A percentile compares a stretch with the other conserved stretches of the same genome.
Evolutionary conservation across 2,329 filamentous ascomycete species (phyloP).

Genomic region (Hypoxylon sp.): DNA sequence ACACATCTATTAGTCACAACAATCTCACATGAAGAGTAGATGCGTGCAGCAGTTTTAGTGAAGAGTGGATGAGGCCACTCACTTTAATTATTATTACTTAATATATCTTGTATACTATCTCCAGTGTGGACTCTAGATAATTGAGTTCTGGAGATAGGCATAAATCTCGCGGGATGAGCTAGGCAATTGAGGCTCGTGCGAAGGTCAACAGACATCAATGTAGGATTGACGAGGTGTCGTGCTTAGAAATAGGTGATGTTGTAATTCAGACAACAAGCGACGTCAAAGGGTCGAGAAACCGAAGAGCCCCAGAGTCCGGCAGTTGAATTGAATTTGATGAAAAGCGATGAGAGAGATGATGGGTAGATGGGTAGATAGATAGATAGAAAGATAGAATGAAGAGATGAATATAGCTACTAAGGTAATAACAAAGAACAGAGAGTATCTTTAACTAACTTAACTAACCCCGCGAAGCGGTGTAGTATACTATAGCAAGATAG

Average conservation of each 20-base stretch:
- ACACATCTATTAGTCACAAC: conserved; percentile 18
- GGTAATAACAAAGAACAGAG: conserved; percentile 12
- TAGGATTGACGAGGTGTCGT: conserved; percentile 47
- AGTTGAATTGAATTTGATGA: too few relatives aligned
- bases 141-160: conserved; percentile 64
- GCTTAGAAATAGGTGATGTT: conserved; percentile 34
- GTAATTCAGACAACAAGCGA: conserved; percentile 30
- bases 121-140: conserved; percentile 64
- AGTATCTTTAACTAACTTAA: conserved; percentile 27
- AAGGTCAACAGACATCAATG: conserved; percentile 68
- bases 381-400: too few relatives aligned
- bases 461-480: conserved; percentile 33
- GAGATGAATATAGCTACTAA: conserved; percentile 16
- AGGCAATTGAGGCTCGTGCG: conserved; percentile 65
- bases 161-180: conserved; percentile 64
- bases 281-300: conserved; percentile 33
- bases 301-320: conserved; percentile 23
- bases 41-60: background rate
- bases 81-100: conserved; percentile 51
- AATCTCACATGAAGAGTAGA: background rate
- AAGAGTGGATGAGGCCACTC: conserved; percentile 30
- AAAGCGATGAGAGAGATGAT: too few relatives aligned
- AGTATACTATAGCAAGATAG: conserved; percentile 36
- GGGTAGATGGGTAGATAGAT: too few relatives aligned
- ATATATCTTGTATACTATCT: conserved; percentile 65